Evolutionary conservation across 1,139 yeast species (phyloP), one percentile per base, ranked within the genome.

Genomic region (Hyphopichia fennica): DNA sequence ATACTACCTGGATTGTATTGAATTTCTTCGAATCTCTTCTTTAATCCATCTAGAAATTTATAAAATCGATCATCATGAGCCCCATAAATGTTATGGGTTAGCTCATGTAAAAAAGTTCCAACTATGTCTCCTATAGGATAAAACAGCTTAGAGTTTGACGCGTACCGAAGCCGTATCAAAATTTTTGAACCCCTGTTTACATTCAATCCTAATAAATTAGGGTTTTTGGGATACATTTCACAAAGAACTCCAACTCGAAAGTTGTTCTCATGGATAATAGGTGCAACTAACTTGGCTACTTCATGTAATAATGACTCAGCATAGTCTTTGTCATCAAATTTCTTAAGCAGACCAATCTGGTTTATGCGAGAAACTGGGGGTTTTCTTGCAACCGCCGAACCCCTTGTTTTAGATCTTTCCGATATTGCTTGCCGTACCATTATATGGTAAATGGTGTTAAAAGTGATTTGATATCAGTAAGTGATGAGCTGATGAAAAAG

Each of bases 21-120:
- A 29, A 82, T 60, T 18, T 71, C 72, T 54, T 82, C 82, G 56
- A 77, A 84, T 46, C 86, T 78, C 2, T 64, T 67, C 46, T 76
- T 77, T 41, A 87, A 67, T 45, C 77, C 80, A 42, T 86, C 91
- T 52, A 89, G 61, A 42, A 76, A 75, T 41, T 67, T 68, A 57
- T 88, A 88, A 58, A 93, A 93, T 47, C 65, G 66, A 16, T 69
- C 78, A 63, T 93, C 86, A 57, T 93, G 99, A 0, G 95, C 85
- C 0, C 96, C 96, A 54, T 69, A 69, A 23, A 74, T 57, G 59
- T 89, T 91, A 57, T 93, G 99, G 2, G 90, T 79, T 36, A 93
- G 68, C 59, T 93, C 99, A 60, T 93, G 99, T 10, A 93, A 68
- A 80, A 90, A 78, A 0, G 96, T 89, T 0, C 91, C 96, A 14